Evolutionary conservation across 768 basidiomycete species (phyloP), one percentile per base, ranked within the genome.

Genomic region (Suillus subalutaceus): DNA sequence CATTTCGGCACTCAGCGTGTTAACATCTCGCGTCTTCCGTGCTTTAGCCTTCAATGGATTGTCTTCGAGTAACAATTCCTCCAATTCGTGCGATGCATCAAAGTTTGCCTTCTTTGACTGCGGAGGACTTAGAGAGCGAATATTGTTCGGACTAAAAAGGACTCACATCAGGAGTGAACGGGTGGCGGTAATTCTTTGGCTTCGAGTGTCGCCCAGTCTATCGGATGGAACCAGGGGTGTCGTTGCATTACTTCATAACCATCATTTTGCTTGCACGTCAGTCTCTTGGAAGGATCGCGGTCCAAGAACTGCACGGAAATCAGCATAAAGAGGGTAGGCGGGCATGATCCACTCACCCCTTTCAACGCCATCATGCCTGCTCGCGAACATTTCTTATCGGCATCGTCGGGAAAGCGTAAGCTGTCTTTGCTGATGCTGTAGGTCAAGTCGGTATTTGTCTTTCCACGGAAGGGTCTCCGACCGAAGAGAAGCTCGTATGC

Each of bases 91-190:
- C 15, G 97, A 98, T 35, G 97, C 96, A 75, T 99, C 97, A 74
- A 99, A 99, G 78, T 99, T 98, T 38, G 97, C 95, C 79, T 97
- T 97, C 82, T 98, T 99, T n/a, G 90, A 90, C 96, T 99, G 73
- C 15, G 57, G 15, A 62, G n/a, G n/a, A 38, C 16, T 61, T 56
- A 43, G 40, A 35, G 41, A 35, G 41, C 15, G 37, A 3, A 41
- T 59, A 6, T 0, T 9, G 18, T 18, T 56, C 52, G 66, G 55
- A 37, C 55, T 61, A 56, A n/a, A 66, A 57, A 37, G 57, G 65
- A 71, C 68, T 38, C 75, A 91, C 91, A 69, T 99, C 97, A 44
- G 97, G 97, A 64, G 92, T 85, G 72, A 98, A 98, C 0, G 95
- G n/a, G 93, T 40, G 97, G 89, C 0, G 79, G 83, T 62, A 87